Evolutionary conservation across 352 stramenopile species (phyloP).

Genomic region (Globisporangium rhizosaccharum): DNA sequence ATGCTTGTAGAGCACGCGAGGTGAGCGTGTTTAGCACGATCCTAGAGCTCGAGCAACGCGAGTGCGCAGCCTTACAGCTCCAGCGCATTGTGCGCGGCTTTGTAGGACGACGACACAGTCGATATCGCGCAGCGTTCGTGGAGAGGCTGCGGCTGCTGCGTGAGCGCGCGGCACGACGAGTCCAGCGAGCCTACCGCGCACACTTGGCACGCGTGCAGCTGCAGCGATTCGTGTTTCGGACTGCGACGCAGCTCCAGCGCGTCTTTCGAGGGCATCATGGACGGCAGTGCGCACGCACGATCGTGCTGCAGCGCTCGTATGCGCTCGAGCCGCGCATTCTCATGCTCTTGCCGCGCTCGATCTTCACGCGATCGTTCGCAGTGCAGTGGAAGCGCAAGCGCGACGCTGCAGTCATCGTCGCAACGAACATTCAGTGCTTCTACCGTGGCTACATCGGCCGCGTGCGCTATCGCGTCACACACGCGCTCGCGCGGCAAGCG

Average conservation of each 20-base stretch:
- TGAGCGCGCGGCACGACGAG: constrained; percentile 21
- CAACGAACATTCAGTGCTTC: constrained; percentile 27
- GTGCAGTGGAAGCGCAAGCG: constrained; percentile 53
- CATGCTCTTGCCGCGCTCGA: constrained; percentile 33
- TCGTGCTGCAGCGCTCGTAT: constrained; percentile 46
- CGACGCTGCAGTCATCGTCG: constrained; percentile 37
- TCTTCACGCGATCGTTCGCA: constrained; percentile 54
- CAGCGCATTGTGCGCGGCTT: constrained; percentile 34
- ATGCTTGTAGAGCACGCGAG: constrained; percentile 10
- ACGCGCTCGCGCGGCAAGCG: constrained; percentile 24
- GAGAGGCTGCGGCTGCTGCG: constrained; percentile 20
- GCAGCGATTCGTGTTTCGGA: constrained; percentile 23
- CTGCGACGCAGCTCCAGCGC: constrained; percentile 44
- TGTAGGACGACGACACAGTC: constrained; percentile 26
- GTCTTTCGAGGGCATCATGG: constrained; percentile 45
- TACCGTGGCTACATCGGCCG: constrained; percentile 52
- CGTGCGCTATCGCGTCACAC: constrained; percentile 20
- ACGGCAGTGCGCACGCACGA: constrained; percentile 22
- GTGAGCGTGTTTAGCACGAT: constrained; percentile 16
- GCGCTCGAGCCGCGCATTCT: constrained; percentile 32
- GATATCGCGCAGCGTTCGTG: constrained; percentile 14
- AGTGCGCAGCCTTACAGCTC: constrained; percentile 30
- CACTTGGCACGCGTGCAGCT: constrained; percentile 46
- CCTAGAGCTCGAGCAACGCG: not conserved
- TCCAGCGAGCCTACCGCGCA: constrained; percentile 52